Base-by-base conservation (phyloP, 148 eudicot species). In the Vaccinium darrowii region DNA sequence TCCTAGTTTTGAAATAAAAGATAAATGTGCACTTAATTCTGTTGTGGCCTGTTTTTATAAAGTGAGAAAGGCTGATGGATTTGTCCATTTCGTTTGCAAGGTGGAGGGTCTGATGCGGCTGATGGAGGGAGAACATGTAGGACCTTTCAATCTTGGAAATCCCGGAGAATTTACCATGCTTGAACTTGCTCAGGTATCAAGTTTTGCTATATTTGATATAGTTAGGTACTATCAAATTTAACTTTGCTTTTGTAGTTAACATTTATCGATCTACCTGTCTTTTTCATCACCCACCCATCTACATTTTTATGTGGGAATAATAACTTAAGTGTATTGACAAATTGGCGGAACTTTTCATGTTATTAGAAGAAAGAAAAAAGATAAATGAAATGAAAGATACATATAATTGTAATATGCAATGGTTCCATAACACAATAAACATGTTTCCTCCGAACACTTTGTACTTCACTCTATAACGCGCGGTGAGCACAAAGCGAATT, bases 151-250 rank as follows among this genome's bases (percentile, higher is more conserved):
- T 84, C 95, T 96, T 10, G 98, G 98, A 53, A 96, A 96, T 84
- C 99, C 98, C 7, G 99, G 99, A 47, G 99, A 97, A 91, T 97
- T 97, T 85, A 97, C 99, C 88, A 97, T 97, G 99, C 94, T 97
- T 84, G 99, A 95, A 89, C 99, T 97, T 85, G 99, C 99, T 81
- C 90, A 97, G 98, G 97, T 94, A 93, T 67, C 79, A 36, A 1
- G 1, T 21, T 39, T 39, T 54, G 47, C 39, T 19, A 14, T 3
- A 54, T 30, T 33, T 74, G 11, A 56, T 23, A 50, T 1, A 7
- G 7, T 47, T 5, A 0, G 76, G n/a, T 16, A 33, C 36, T 33
- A 30, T 25, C 73, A 8, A 71, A 7, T 36, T 16, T 21, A 51
- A n/a, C 33, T 4, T n/a, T 76, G 56, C 76, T 13, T 72, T 72